Conservation (phyloP, 169 alveolate genomes). For the Plasmodium blacklocki region DNA sequence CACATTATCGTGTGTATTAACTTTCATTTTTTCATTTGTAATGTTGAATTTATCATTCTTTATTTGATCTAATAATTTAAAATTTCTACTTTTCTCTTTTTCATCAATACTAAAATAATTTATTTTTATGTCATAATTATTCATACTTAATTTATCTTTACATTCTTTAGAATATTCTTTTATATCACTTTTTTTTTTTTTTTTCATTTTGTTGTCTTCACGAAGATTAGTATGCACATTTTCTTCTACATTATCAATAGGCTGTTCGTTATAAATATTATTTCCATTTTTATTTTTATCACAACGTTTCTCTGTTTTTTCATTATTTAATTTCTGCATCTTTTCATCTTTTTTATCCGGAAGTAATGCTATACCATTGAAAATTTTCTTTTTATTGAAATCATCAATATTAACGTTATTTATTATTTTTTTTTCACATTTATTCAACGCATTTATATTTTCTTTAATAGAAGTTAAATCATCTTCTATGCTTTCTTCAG, state of each 20-base stretch:
- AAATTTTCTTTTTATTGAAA: slow-evolving; percentile 17
- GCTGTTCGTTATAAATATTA: slow-evolving; percentile 8
- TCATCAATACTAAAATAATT: slow-evolving; percentile 47
- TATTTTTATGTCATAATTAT: slow-evolving; percentile 38
- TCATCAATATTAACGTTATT: slow-evolving; percentile 58
- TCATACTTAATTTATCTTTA: slow-evolving; percentile 12
- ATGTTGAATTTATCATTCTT: slow-evolving; percentile 10
- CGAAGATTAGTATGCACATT: not conserved
- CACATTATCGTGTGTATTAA: slow-evolving; percentile 1
- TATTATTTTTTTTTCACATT: slow-evolving; percentile 21
- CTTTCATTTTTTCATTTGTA: slow-evolving; percentile 12
- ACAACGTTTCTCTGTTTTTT: slow-evolving; percentile 3
- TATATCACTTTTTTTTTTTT: slow-evolving; percentile 12
- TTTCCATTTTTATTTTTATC: not conserved
- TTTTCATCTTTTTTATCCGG: not conserved
- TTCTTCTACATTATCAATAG: slow-evolving; percentile 9
- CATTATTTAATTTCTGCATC: slow-evolving; percentile 9
- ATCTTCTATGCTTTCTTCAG: slow-evolving; percentile 17
- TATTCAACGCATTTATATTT: slow-evolving; percentile 8
- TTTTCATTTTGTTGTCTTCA: slow-evolving; percentile 9
- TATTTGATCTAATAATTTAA: slow-evolving; percentile 64
- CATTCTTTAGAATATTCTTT: slow-evolving; percentile 6
- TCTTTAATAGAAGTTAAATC: slow-evolving; percentile 4
- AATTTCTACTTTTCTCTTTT: slow-evolving; percentile 28
- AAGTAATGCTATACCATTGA: slow-evolving; percentile 9